Base-by-base conservation (phyloP, 495 filamentous ascomycete genomes). In the Tetracladium setigerum region DNA sequence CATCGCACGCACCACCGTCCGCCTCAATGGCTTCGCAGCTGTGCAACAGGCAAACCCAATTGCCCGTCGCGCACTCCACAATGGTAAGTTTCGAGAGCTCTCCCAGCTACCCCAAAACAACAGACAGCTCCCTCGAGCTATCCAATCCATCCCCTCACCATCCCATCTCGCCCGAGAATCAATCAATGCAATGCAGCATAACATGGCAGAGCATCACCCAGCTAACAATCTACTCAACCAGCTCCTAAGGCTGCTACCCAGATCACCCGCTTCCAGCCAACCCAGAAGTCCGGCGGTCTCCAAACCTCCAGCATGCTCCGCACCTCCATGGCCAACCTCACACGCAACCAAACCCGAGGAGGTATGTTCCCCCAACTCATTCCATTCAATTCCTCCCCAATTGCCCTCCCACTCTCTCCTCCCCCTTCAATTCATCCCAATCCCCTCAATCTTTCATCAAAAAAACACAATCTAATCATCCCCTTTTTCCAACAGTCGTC, bases 401-500 rank as follows among this genome's bases (percentile, higher is more conserved):
- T 27, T 27, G 22, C 22, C 3, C 22, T 27, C 22, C 22, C 22
- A 7, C 22, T 27, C 22, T 27, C 22, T 27, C 3, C 22, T 27
- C 7, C 7, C 22, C 3, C 7, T 7, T 27, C 22, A 27, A 27
- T 27, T 3, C 22, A 3, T 7, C 22, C 22, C 3, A 27, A 27
- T 27, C 22, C 22, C 22, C 22, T 7, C 22, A 3, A 27, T 3
- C 22, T 27, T 27, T 27, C 22, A 3, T 27, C 3, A n/a, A n/a
- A n/a, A n/a, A n/a, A 27, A 27, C 7, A 27, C 7, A 3, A 27
- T 3, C 22, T 27, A 27, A 27, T 7, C 3, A 27, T 54, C 54
- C 16, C 60, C 57, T 4, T 46, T 54, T 32, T n/a, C n/a, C n/a
- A n/a, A n/a, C 22, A 27, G 50, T 66, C 47, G 61, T 64, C 43